These are phyloP conservation scores for Pleurostoma richardsiae DNA, from an alignment of 2,329 filamentous ascomycete species.

Conservation along the genomic window DNA sequence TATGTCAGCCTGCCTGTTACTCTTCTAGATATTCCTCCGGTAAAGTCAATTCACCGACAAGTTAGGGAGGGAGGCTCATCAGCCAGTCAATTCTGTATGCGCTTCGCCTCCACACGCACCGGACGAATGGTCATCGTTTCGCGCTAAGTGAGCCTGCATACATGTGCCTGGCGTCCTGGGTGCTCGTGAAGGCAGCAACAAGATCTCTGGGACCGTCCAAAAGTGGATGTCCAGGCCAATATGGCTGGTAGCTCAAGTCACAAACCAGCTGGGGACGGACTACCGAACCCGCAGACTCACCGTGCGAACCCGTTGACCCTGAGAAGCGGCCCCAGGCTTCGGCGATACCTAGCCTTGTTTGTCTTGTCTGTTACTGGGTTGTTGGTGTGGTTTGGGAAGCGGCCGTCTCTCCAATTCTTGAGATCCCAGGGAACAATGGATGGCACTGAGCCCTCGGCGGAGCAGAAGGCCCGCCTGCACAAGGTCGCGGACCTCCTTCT, in stretches of 20 bases:
- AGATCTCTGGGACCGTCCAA: no score
- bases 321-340: neutral
- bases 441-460: neutral
- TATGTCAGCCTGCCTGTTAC: no score
- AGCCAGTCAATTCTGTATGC: no score
- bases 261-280: neutral
- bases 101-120: no score
- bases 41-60: no score
- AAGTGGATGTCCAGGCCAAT: no score
- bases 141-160: no score
- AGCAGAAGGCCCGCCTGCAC: slow-evolving; percentile 11
- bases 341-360: neutral
- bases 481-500: slow-evolving; percentile 19
- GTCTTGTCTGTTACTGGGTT: neutral
- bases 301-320: neutral
- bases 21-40: no score
- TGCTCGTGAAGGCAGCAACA: no score
- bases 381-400: neutral
- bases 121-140: no score
- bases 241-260: neutral
- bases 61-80: no score
- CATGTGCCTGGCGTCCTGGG: no score
- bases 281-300: neutral
- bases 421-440: neutral
- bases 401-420: neutral